Conservation (phyloP, 2,329 filamentous ascomycete genomes). For the Huntiella abstrusa region DNA sequence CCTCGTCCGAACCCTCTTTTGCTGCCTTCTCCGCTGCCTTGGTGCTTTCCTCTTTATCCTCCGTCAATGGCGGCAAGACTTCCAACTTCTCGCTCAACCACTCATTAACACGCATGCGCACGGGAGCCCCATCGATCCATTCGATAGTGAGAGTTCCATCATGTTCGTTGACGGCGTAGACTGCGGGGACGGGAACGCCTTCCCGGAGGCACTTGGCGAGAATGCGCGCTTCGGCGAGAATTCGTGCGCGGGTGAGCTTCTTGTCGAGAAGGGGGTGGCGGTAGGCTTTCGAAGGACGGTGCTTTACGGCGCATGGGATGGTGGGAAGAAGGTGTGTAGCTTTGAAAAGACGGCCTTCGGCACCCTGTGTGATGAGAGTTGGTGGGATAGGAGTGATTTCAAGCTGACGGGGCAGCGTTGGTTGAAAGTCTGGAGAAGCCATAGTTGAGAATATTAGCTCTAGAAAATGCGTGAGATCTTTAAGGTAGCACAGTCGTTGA, state of each 20-base stretch:
- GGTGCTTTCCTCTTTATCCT: conserved; percentile 1
- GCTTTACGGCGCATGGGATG: conserved; percentile 64
- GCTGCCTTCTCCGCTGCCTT: conserved; percentile 15
- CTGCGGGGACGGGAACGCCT: conserved; percentile 62
- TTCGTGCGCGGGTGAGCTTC: conserved; percentile 68
- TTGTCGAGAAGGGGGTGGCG: conserved; percentile 77
- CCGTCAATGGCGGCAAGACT: conserved; percentile 14
- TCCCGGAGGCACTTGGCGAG: conserved; percentile 61
- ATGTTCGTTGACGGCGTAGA: conserved; percentile 48
- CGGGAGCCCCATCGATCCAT: conserved; percentile 59
- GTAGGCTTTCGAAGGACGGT: conserved; percentile 81
- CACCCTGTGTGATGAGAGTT: conserved; percentile 71
- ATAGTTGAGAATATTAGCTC: neutral
- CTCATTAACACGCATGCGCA: conserved; percentile 49
- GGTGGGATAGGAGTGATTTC: conserved; percentile 32
- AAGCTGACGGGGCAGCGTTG: conserved; percentile 46
- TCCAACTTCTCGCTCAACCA: conserved; percentile 37
- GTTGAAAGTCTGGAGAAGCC: conserved; percentile 13
- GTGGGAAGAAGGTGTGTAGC: conserved; percentile 56
- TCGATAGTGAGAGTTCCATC: conserved; percentile 65
- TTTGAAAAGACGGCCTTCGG: conserved; percentile 85
- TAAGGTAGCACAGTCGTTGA: too few species aligned
- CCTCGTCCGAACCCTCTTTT: conserved; percentile 24
- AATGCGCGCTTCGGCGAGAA: conserved; percentile 76
- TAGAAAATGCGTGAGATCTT: too few species aligned